Conservation (phyloP, 169 alveolate genomes). For the Perkinsus olseni region DNA sequence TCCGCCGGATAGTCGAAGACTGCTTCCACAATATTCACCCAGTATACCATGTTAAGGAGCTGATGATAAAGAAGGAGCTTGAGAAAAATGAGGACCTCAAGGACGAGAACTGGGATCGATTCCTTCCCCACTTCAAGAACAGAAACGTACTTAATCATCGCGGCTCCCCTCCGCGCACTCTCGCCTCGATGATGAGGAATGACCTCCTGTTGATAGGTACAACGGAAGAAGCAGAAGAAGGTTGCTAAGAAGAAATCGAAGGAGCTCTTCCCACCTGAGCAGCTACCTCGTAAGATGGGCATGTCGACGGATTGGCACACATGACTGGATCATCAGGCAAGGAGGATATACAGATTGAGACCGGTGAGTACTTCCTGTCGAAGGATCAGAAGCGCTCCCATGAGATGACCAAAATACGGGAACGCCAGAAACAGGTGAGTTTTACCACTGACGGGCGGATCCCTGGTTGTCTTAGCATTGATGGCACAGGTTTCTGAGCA, state of each 20-base stretch:
- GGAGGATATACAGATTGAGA: constrained; percentile 90
- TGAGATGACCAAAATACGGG: neutral
- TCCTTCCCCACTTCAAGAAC: constrained; percentile 94
- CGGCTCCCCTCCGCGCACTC: too few relatives aligned
- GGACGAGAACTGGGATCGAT: constrained; percentile 92
- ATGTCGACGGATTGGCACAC: constrained; percentile 16
- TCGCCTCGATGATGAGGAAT: too few relatives aligned
- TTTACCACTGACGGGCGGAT: too few relatives aligned
- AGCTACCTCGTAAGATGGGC: constrained; percentile 14
- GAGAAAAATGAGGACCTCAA: constrained; percentile 85
- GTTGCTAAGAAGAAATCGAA: constrained; percentile 66
- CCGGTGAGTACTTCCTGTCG: constrained; percentile 92
- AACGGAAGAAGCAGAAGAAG: constrained; percentile 56
- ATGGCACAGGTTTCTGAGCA: too few relatives aligned
- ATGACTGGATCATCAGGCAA: constrained; percentile 58
- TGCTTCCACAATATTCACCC: constrained; percentile 98
- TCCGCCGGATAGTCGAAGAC: constrained; percentile 87
- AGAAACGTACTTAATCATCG: constrained; percentile 61
- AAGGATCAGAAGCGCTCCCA: constrained; percentile 23
- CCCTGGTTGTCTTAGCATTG: too few relatives aligned
- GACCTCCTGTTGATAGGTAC: constrained; percentile 48
- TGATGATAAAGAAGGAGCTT: constrained; percentile 95
- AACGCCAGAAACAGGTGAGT: neutral
- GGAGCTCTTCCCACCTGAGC: constrained; percentile 90
- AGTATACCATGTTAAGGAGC: constrained; percentile 93